Evolutionary conservation across 768 basidiomycete species (phyloP), one percentile per base, ranked within the genome.

Genomic region (Strobilomyces dryophilus): DNA sequence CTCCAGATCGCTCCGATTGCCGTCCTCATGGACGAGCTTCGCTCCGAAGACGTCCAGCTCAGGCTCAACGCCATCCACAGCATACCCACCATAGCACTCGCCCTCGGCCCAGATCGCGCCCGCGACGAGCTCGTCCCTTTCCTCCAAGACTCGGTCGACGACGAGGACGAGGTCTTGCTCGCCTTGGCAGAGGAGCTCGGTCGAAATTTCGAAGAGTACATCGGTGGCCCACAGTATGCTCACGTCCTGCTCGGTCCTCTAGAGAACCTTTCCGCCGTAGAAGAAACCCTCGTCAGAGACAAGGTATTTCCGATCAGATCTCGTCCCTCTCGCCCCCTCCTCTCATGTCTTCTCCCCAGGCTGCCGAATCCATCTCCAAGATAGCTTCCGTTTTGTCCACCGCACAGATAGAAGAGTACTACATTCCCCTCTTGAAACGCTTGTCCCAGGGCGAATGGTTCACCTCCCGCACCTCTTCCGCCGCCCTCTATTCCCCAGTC

Each of bases 131-230:
- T 99, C 61, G 82, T 99, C 57, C 92, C 94, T 1, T 99, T 99
- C 76, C 82, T 99, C 49, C 92, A 94, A 74, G 95, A 99, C 66
- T 95, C 93, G n/a, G 85, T 99, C 60, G 97, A 99, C 71, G 97
- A 99, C 65, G 97, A 99, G 73, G 97, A 99, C 70, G 97, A 99
- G 66, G 95, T 99, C 29, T 77, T 99, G 39, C 79, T 99, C 42
- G 95, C 95, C 6, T 77, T 99, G 47, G 93, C 95, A 18, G 95
- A 98, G 61, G 97, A 98, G 68, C 75, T 99, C 20, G 97, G 97
- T 39, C 81, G 81, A 67, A 85, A 81, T 66, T 95, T 98, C 61
- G 87, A 93, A 64, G 91, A 98, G 57, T 98, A 97, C 68, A 82
- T 98, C 49, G 97, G 97, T 32, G 97, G 97, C 14, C 80, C 80